These are phyloP conservation scores for Salix udensis DNA, from an alignment of 345 rosid genomes.

Conservation along the genomic window DNA sequence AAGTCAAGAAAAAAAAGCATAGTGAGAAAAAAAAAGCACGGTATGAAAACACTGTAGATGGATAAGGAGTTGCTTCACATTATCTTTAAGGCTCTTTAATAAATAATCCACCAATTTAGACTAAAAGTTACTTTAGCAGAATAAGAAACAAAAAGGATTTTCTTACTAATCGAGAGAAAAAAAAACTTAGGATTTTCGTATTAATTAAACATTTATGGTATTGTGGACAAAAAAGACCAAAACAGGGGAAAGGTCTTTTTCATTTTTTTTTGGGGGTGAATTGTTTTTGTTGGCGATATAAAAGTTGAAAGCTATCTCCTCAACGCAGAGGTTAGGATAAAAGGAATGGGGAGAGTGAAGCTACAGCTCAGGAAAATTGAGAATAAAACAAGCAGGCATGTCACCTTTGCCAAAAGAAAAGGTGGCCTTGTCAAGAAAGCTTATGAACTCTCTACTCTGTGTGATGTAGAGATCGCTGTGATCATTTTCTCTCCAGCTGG, in stretches of 20 bases:
- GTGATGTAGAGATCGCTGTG: conserved; percentile 27
- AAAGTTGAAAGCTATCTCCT: no score
- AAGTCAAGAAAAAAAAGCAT: no score
- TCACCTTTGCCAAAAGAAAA: conserved; percentile 31
- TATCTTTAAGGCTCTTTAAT: no score
- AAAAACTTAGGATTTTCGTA: background rate
- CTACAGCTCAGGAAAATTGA: conserved; percentile 15
- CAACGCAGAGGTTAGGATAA: background rate
- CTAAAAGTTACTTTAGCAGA: background rate
- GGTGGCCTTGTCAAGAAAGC: conserved; percentile 35
- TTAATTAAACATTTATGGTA: background rate
- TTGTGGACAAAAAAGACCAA: background rate
- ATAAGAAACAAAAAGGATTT: no score
- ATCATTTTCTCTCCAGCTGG: conserved; percentile 30
- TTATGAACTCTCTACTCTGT: conserved; percentile 28
- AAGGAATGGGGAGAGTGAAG: background rate
- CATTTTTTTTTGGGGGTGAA: no score
- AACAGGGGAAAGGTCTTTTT: background rate
- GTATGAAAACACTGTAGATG: no score
- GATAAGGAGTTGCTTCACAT: no score
- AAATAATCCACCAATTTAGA: background rate
- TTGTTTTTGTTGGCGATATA: no score
- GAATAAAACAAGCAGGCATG: conserved; percentile 19
- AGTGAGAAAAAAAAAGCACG: no score
- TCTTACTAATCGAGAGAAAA: background rate